Evolutionary conservation across 2,329 filamentous ascomycete species (phyloP).

Genomic region (Juglanconis juglandina): DNA sequence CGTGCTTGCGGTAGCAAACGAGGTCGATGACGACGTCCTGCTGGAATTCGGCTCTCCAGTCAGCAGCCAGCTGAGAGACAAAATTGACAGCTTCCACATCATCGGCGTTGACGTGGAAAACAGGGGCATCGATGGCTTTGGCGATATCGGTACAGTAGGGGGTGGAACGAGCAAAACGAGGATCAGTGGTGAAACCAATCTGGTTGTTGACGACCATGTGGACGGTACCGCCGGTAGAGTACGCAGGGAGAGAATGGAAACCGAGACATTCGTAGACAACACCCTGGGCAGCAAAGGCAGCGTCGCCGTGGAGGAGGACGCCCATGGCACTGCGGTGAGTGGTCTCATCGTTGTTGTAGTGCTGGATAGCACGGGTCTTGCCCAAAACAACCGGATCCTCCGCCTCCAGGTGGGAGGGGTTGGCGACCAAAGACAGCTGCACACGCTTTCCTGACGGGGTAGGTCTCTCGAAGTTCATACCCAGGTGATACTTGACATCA

Average conservation of each 20-base stretch:
- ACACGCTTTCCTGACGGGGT: slow-evolving; percentile 98
- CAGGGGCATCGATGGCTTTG: slow-evolving; percentile 95
- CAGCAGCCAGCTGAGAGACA: slow-evolving; percentile 91
- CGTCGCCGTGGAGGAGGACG: slow-evolving; percentile 93
- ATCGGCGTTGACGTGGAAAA: slow-evolving; percentile 99
- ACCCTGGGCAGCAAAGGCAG: slow-evolving; percentile 93
- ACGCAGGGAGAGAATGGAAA: slow-evolving; percentile 91
- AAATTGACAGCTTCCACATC: slow-evolving; percentile 98
- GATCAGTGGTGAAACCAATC: slow-evolving; percentile 98
- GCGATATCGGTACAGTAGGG: slow-evolving; percentile 99
- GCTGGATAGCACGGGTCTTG: slow-evolving; percentile 95
- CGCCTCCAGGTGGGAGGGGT: slow-evolving; percentile 95
- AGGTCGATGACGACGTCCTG: slow-evolving; percentile 97
- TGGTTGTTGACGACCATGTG: slow-evolving; percentile 99
- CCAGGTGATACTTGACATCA: slow-evolving; percentile 98
- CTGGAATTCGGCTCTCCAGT: slow-evolving; percentile 98
- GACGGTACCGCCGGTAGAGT: slow-evolving; percentile 95
- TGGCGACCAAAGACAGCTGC: slow-evolving; percentile 97
- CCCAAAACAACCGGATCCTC: slow-evolving; percentile 97
- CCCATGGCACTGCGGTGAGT: slow-evolving; percentile 88
- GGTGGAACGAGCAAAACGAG: slow-evolving; percentile 93
- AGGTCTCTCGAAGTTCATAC: slow-evolving; percentile 99
- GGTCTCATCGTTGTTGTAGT: slow-evolving; percentile 97
- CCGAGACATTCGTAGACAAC: slow-evolving; percentile 98
- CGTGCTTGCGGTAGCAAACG: slow-evolving; percentile 98